Base-by-base conservation (phyloP, 208 protist species). In the Acanthamoeba royreba region DNA sequence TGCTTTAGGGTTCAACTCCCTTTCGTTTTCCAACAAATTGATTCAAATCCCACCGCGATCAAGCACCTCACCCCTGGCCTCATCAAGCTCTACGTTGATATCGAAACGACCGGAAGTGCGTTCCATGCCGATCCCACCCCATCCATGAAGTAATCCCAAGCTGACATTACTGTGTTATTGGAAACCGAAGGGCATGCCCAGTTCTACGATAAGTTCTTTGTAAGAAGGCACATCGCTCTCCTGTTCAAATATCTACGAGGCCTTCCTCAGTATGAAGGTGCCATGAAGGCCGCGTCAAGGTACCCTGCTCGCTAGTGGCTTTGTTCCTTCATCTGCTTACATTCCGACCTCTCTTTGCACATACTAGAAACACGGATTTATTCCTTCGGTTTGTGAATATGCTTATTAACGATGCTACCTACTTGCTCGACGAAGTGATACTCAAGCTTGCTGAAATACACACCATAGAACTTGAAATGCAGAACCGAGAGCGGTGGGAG, bases 181-280 rank as follows among this genome's bases (percentile, higher is more conserved):
- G 13, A 19, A 55, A 55, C 31, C 11, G 93, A 0, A 94, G 92
- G 83, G 38, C 92, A 94, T 33, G 90, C 25, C 2, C 92, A 94
- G 86, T 94, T 94, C 52, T 94, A 94, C 33, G 92, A 94, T 31
- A 94, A 94, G 92, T 94, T 94, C 85, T 90, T 86, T 22, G 81
- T 72, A 49, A 81, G 92, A 40, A 22, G 63, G 61, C 83, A 94
- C 2, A 92, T 94, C n/a, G 83, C 81, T 11, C 42, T 93, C 19
- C 52, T 94, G 83, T 87, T 94, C 45, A 92, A 81, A 45, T 94
- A 94, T 40, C 81, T 94, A 15, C 45, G 92, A 9, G 43, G 25
- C 25, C 42, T 94, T 2, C 81, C 92, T 9, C 74, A 94, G 58
- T 94, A 90, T 35, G 63, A 93, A 28, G 86, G 58, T 19, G 47